phyloP scores from a whole-genome alignment of 345 rosid species.

The Gossypium mustelinum region DNA sequence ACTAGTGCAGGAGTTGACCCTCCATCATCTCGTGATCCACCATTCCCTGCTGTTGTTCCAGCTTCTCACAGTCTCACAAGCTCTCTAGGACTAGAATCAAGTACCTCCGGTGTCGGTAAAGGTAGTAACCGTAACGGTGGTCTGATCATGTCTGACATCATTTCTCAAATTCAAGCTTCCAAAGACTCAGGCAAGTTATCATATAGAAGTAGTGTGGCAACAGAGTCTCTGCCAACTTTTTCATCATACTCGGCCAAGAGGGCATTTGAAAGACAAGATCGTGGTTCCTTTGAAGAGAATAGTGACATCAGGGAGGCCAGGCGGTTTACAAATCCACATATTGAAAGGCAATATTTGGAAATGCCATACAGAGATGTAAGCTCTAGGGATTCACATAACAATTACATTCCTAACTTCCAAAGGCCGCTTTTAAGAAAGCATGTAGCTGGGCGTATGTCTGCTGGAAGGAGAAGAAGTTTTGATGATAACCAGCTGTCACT shows the following conservation, averaged over 20 bases:
- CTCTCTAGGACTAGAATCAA: conserved; percentile 54
- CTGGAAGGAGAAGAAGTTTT: conserved; percentile 87
- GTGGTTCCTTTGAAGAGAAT: conserved; percentile 67
- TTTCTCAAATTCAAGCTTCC: conserved; percentile 90
- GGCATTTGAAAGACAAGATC: conserved; percentile 68
- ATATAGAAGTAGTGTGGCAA: conserved; percentile 48
- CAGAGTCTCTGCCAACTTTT: conserved; percentile 60
- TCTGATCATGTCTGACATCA: conserved; percentile 77
- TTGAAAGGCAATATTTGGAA: conserved; percentile 74
- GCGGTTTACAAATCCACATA: conserved; percentile 45
- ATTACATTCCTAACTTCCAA: conserved; percentile 90
- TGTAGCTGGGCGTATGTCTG: conserved; percentile 73
- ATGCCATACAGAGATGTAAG: conserved; percentile 51
- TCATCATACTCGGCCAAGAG: conserved; percentile 70
- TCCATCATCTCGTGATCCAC: conserved; percentile 99
- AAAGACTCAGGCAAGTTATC: conserved; percentile 79
- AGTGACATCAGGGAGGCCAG: conserved; percentile 67
- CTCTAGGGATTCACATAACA: conserved; percentile 65
- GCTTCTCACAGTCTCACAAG: conserved; percentile 59
- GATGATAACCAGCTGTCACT: conserved; percentile 82
- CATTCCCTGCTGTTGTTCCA: conserved; percentile 69
- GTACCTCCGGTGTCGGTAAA: conserved; percentile 42
- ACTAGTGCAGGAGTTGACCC: conserved; percentile 99
- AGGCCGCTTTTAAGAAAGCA: conserved; percentile 90
- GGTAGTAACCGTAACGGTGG: conserved; percentile 80